Base-by-base conservation (phyloP, 1,284 basidiomycete genomes). In the Ceratobasidium sp. region DNA sequence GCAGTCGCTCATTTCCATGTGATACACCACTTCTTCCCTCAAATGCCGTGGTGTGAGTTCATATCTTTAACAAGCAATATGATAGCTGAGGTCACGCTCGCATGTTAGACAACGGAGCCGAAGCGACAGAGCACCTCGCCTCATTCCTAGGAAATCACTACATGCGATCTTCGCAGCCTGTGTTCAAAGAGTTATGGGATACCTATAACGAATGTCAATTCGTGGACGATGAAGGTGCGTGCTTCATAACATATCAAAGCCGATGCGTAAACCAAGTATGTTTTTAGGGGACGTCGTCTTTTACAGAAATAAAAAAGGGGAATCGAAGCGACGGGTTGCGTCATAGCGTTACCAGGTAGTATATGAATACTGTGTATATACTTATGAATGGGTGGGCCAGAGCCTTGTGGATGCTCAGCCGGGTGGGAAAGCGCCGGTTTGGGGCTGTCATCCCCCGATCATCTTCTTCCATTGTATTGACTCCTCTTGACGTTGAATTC, bases 1-100 rank as follows among this genome's bases (percentile, higher is more conserved):
- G 2, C n/a, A 67, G 83, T 85, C 61, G 81, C 81, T 21, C 82
- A 85, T 76, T 85, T 80, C 58, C 84, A 85, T 75, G 82, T 78
- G 21, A 72, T 75, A 18, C 79, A 80, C 75, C 79, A 80, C 74
- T 70, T 80, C 61, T 73, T 73, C 53, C 62, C 72, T 34, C 74
- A 73, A 48, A 73, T 75, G 39, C 65, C 72, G 10, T 76, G 64
- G 48, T 76, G 64, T 67, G 26, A 28, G 64, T 12, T 28, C 12
- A 3, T 45, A 23, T 67, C 12, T 41, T 5, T 41, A 4, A 9
- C 5, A 16, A 9, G 26, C 41, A 52, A 23, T 14, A 10, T 32
- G 5, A 1, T n/a, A 2, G n/a, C 50, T 57, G 32, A 45, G 6
- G 26, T 23, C 21, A 8, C 55, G n/a, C 12, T 23, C 32, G 21